Evolutionary conservation across 805 yeast genomes (phyloP).

Genomic region (Kodamaea sagamina): DNA sequence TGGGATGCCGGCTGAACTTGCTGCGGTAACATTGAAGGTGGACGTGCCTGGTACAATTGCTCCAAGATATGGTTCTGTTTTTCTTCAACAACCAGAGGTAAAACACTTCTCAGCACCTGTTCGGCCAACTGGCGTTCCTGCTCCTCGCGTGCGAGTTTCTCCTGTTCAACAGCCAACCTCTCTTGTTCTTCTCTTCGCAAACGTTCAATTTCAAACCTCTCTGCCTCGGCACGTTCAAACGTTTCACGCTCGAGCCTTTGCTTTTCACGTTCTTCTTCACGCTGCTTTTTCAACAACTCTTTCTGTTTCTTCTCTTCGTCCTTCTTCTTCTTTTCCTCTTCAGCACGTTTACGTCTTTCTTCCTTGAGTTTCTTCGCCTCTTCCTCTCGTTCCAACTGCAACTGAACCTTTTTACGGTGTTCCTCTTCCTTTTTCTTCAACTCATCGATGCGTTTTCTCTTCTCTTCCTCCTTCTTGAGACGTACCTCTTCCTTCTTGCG

Average conservation of each 20-base stretch:
- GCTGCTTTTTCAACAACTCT: slow-evolving; percentile 14
- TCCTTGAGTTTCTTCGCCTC: slow-evolving; percentile 27
- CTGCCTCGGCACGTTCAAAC: slow-evolving; percentile 20
- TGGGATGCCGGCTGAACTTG: slow-evolving; percentile 5
- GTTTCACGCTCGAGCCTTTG: slow-evolving; percentile 10
- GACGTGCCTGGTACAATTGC: slow-evolving; percentile 38
- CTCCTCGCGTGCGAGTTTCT: slow-evolving; percentile 2
- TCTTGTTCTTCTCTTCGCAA: slow-evolving; percentile 15
- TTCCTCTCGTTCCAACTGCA: slow-evolving; percentile 33
- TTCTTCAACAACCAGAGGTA: slow-evolving; percentile 7
- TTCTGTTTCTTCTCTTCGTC: slow-evolving; percentile 15
- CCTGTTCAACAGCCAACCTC: slow-evolving; percentile 15
- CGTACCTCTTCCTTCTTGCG: slow-evolving; percentile 41
- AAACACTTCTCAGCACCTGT: slow-evolving; percentile 1
- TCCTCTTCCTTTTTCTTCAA: slow-evolving; percentile 36
- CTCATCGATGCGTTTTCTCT: slow-evolving; percentile 44
- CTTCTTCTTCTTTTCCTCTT: slow-evolving; percentile 13
- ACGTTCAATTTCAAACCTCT: slow-evolving; percentile 11
- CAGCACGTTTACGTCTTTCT: slow-evolving; percentile 13
- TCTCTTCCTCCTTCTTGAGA: slow-evolving; percentile 49
- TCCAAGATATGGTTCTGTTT: slow-evolving; percentile 29
- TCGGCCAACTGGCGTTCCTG: slow-evolving; percentile 10
- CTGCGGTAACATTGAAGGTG: slow-evolving; percentile 18
- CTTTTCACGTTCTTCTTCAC: slow-evolving; percentile 11
- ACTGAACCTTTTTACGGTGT: slow-evolving; percentile 32